Base-by-base conservation (phyloP, 257 asterid genomes). In the Cordia subcordata region DNA sequence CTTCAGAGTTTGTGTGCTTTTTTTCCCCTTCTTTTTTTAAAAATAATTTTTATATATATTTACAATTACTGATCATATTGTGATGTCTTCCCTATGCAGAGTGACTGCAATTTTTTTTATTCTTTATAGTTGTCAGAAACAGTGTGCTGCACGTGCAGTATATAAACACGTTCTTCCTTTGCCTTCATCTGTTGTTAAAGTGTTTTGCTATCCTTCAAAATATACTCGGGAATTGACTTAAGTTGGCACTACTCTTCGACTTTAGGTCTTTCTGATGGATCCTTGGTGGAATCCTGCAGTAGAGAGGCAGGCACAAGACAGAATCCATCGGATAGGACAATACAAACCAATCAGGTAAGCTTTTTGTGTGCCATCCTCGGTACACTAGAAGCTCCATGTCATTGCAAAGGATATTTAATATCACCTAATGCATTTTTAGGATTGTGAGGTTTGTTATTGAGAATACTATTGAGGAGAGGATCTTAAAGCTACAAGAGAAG, bases 271-370 rank as follows among this genome's bases (percentile, higher is more conserved):
- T 79, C 74, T 88, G 85, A 92, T 92, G 98, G 96, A 92, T 77
- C 96, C 96, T 27, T 92, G 96, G 96, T 91, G 98, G 98, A 91
- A 91, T 79, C 98, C 98, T 53, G 96, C 98, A 22, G 96, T 84
- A 60, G 98, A 92, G 72, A 77, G 83, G 64, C 98, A 92, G 77
- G 98, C 96, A 22, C 98, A 92, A 74, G 98, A 92, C 68, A 81
- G 98, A 75, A 92, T 92, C 50, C 96, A 92, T 60, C 81, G 98
- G 44, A 92, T 92, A 49, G 98, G 98, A 58, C 98, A 88, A 67
- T 84, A 71, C 58, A 92, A 92, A 74, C 98, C 98, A 70, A 88
- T 92, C 64, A 58, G 88, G 98, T 86, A 55, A 49, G 72, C 65
- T 12, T 40, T 5, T 22, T 38, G 42, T 66, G n/a, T 16, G 20